Conservation (phyloP, 169 alveolate genomes). For the Cryptosporidium canis region DNA sequence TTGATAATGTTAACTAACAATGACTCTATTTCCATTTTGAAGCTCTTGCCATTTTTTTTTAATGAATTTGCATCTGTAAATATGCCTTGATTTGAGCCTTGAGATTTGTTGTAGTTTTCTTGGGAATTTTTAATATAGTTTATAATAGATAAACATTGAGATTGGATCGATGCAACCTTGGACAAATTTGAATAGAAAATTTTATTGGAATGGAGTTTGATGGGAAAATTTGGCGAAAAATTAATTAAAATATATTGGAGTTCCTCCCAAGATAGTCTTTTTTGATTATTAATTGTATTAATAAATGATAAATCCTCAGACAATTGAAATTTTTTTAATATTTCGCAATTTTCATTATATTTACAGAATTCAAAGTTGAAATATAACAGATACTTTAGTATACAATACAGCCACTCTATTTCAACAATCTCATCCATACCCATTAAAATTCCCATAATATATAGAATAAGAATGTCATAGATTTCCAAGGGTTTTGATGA, state of each 20-base stretch:
- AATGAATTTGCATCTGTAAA: not conserved
- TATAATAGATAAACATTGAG: slow-evolving; percentile 16
- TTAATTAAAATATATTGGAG: slow-evolving; percentile 33
- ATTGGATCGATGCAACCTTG: not conserved
- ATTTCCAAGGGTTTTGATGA: not conserved
- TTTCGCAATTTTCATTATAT: not conserved
- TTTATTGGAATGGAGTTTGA: slow-evolving; percentile 25
- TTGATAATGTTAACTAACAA: not conserved
- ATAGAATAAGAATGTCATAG: slow-evolving; percentile 1
- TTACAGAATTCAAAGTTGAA: not conserved
- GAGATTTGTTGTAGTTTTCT: not conserved
- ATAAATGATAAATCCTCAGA: slow-evolving; percentile 22
- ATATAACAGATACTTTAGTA: slow-evolving; percentile 20
- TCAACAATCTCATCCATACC: slow-evolving; percentile 39
- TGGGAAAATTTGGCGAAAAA: slow-evolving; percentile 66
- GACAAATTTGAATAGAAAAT: slow-evolving; percentile 12
- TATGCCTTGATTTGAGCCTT: not conserved
- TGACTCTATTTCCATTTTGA: slow-evolving; percentile 15
- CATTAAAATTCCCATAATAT: slow-evolving; percentile 21
- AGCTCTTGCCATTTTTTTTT: not conserved
- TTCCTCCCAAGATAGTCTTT: slow-evolving; percentile 58
- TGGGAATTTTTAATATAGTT: not conserved
- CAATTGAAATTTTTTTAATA: not conserved
- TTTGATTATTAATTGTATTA: not conserved
- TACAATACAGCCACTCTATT: slow-evolving; percentile 44